These are phyloP conservation scores for Carex arenaria DNA, from an alignment of 202 grass and related monocot genomes.

Conservation along the genomic window DNA sequence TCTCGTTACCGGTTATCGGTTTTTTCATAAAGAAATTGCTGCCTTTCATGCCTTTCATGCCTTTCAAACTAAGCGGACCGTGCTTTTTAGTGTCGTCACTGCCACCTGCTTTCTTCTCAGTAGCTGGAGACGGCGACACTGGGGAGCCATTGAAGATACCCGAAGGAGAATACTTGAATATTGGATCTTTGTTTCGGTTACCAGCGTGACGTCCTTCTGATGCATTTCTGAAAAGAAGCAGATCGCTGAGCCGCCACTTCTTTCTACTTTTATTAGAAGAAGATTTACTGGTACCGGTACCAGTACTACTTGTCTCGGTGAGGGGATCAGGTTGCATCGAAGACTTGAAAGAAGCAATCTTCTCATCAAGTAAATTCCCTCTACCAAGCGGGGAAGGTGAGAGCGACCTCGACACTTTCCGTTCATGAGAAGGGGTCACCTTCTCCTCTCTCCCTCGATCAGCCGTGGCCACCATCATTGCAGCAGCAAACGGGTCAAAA, in stretches of 20 bases:
- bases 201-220: constrained; percentile 37
- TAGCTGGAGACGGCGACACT: background rate
- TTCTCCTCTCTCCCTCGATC: constrained; percentile 26
- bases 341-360: constrained; percentile 1
- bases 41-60: constrained; percentile 41
- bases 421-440: constrained; percentile 4
- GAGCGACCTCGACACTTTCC: constrained; percentile 36
- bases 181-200: constrained; percentile 53
- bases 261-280: constrained; percentile 29
- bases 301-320: constrained; percentile 4
- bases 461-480: constrained; percentile 51
- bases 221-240: constrained; percentile 87
- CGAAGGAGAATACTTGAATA: constrained; percentile 64
- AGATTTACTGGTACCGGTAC: constrained; percentile 3
- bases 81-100: constrained; percentile 22
- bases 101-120: constrained; percentile 10
- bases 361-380: constrained; percentile 7
- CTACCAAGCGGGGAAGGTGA: constrained; percentile 28
- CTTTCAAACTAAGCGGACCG: constrained; percentile 16
- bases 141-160: constrained; percentile 13
- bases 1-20: constrained; percentile 4
- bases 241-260: constrained; percentile 78
- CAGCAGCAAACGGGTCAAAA: constrained; percentile 75
- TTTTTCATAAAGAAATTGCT: constrained; percentile 23
- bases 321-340: background rate